Evolutionary conservation across 73 alveolate genomes (phyloP).

Genomic region (Paramecium octaurelia): DNA sequence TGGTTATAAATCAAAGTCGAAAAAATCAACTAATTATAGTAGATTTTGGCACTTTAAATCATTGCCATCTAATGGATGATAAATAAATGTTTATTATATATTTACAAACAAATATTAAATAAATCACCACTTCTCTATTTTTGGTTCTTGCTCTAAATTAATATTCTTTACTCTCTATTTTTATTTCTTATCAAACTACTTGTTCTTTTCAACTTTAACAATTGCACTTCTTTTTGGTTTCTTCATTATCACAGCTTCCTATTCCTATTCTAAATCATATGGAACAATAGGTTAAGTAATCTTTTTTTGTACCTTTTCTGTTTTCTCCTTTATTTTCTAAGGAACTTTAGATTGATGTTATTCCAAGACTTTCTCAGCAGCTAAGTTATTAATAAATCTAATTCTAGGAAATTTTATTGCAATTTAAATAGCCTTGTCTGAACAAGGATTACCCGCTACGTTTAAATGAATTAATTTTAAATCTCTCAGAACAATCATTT

Average conservation of each 20-base stretch:
- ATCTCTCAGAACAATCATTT: neutral
- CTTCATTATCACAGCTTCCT: neutral
- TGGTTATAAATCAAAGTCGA: neutral
- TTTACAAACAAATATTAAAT: neutral
- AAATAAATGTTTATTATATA: neutral
- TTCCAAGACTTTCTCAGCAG: neutral
- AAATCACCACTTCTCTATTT: neutral
- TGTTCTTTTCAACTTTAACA: neutral
- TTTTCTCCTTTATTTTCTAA: neutral
- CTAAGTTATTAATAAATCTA: neutral
- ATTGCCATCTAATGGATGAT: neutral
- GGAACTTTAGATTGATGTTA: neutral
- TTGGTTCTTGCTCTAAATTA: neutral
- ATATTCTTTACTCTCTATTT: neutral
- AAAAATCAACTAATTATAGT: neutral
- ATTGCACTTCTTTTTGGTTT: neutral
- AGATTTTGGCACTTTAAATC: neutral
- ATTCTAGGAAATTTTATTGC: constrained; percentile 15
- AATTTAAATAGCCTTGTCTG: neutral
- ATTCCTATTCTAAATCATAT: neutral
- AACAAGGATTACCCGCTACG: constrained; percentile 18
- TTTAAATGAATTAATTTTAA: constrained; percentile 6
- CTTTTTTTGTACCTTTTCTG: neutral
- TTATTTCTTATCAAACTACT: neutral
- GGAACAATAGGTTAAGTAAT: neutral